These are phyloP conservation scores for Pelargonium citronellum DNA, from an alignment of 441 rosid genomes.

Conservation along the genomic window DNA sequence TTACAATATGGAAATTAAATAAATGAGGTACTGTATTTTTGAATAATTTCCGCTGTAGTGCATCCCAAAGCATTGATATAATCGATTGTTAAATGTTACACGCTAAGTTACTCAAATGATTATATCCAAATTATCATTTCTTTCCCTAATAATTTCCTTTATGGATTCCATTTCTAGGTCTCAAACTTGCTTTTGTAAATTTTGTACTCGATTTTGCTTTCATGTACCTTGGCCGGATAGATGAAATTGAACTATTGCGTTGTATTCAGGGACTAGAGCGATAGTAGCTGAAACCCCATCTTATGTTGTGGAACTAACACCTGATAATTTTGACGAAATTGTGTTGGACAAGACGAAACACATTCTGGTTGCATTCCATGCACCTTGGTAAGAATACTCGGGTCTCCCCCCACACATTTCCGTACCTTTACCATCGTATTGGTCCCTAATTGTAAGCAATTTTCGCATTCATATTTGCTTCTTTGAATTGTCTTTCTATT, in stretches of 20 bases:
- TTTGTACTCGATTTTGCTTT: neutral
- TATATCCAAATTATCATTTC: no score
- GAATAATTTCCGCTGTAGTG: neutral
- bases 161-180: no score
- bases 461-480: neutral
- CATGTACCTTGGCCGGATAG: neutral
- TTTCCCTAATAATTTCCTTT: no score
- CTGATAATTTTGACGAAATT: constrained; percentile 64
- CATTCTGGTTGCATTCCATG: constrained; percentile 89
- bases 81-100: no score
- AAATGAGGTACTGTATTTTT: neutral
- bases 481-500: neutral
- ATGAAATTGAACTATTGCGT: neutral
- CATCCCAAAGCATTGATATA: no score
- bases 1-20: no score
- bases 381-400: constrained; percentile 60
- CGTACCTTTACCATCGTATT: neutral
- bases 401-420: neutral
- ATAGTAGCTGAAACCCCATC: constrained; percentile 70
- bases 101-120: no score
- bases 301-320: constrained; percentile 53
- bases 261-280: constrained; percentile 68
- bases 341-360: constrained; percentile 78
- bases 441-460: neutral
- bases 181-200: no score